These are phyloP conservation scores for Alternaria solani DNA, from an alignment of 2,329 filamentous ascomycete species.

Conservation along the genomic window DNA sequence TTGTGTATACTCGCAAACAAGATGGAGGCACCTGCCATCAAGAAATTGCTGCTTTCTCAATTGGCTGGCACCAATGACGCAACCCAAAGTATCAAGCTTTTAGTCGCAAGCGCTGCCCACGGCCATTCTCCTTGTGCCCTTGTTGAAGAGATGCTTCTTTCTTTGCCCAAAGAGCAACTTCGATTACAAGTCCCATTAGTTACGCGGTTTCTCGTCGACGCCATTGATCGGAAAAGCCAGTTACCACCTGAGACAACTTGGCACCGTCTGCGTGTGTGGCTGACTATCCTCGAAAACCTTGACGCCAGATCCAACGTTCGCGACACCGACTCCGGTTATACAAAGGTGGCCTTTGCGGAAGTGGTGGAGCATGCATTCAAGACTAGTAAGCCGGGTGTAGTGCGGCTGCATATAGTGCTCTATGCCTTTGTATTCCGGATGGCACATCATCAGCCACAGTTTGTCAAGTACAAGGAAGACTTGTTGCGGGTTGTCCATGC, in stretches of 20 bases:
- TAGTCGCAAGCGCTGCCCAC: conserved; percentile 8
- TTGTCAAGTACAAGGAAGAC: conserved; percentile 1
- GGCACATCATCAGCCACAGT: neutral
- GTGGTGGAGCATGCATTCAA: conserved; percentile 8
- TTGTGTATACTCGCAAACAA: conserved; percentile 18
- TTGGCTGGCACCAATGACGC: conserved; percentile 1
- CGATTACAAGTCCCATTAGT: conserved; percentile 14
- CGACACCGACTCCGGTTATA: neutral
- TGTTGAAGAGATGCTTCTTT: conserved; percentile 18
- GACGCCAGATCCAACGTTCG: conserved; percentile 11
- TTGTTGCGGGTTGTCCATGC: conserved; percentile 6
- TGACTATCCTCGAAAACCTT: conserved; percentile 28
- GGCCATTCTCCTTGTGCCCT: conserved; percentile 2
- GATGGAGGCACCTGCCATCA: conserved; percentile 10
- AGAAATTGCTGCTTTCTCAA: conserved; percentile 8
- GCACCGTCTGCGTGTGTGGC: conserved; percentile 24
- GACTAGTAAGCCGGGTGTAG: neutral
- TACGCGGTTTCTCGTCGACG: conserved; percentile 17
- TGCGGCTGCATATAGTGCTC: conserved; percentile 4
- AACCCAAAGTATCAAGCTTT: neutral
- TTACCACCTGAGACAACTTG: neutral
- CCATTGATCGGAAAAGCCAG: neutral
- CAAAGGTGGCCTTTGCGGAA: conserved; percentile 3
- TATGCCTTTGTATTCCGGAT: conserved; percentile 9
- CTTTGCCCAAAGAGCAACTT: conserved; percentile 21